Base-by-base conservation (phyloP, 2,329 filamentous ascomycete genomes). In the Juglanconis juglandina region DNA sequence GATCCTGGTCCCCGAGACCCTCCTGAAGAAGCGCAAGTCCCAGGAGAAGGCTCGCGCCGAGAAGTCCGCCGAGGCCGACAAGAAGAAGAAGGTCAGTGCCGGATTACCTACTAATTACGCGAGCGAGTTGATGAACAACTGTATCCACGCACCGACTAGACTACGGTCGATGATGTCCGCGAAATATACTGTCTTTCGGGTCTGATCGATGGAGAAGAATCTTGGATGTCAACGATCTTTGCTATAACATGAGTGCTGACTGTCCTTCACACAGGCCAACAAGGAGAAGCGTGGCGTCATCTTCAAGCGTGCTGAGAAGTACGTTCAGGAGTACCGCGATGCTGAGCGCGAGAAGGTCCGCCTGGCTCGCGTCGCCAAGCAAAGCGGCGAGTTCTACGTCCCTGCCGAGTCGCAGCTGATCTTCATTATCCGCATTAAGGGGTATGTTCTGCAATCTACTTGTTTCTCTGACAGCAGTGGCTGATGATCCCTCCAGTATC, bases 11-110 rank as follows among this genome's bases (percentile, higher is more conserved):
- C 95, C 95, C 72, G 95, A 99, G 91, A 99, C 95, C 73, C 91
- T 99, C 75, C 88, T 99, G 80, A 99, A 99, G 91, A 99, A 99
- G 92, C 91, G 95, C 85, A 99, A 99, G 92, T 92, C 87, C 80
- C 94, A 97, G 84, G 95, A 99, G 88, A 96, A 97, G 88, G 92
- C 93, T 78, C 91, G 93, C 79, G 93, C 95, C 79, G 91, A 94
- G 82, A 89, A 88, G 77, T 80, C 85, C 70, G 85, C 90, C 68
- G 90, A 91, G 74, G 78, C 87, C 69, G 86, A 92, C 81, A 90
- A 96, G 86, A 90, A 88, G 81, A 95, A 95, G 85, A 86, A 91
- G 85, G 95, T 98, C 79, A 78, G 70, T 87, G 3, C 9, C 66
- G 82, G 81, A 63, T n/a, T 65, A 60, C 61, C 62, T 67, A 59